Conservation (phyloP, 2,329 filamentous ascomycete species). For the Fusarium abutilonis region DNA sequence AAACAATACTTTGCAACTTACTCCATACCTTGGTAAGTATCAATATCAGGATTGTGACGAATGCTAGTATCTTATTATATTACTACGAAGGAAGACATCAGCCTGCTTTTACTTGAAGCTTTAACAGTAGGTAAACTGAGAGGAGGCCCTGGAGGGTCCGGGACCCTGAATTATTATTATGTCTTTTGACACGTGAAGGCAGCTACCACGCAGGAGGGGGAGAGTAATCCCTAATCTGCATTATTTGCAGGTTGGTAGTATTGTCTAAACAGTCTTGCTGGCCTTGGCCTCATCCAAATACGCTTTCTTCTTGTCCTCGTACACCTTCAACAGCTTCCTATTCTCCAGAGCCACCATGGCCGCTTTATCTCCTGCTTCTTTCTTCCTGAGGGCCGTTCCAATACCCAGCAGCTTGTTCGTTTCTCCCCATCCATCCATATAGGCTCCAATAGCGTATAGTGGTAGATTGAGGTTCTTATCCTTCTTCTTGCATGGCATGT, state of each 20-base stretch:
- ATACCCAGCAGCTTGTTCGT: slow-evolving; percentile 68
- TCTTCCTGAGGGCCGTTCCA: slow-evolving; percentile 73
- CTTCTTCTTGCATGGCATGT: slow-evolving; percentile 62
- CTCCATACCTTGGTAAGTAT: no score
- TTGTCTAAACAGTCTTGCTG: neutral
- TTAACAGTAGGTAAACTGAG: no score
- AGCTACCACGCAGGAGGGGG: no score
- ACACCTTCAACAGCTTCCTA: slow-evolving; percentile 68
- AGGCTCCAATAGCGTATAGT: slow-evolving; percentile 70
- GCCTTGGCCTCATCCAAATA: slow-evolving; percentile 49
- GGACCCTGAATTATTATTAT: no score
- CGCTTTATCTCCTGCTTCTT: slow-evolving; percentile 74
- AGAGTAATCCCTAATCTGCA: no score
- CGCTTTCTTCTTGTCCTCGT: slow-evolving; percentile 59
- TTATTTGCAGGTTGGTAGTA: neutral
- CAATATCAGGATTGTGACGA: no score
- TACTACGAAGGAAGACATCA: no score
- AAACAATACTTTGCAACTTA: no score
- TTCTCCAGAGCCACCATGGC: slow-evolving; percentile 72
- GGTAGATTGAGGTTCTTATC: slow-evolving; percentile 64
- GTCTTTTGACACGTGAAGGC: no score
- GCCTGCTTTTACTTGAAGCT: no score
- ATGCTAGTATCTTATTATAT: no score
- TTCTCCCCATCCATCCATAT: slow-evolving; percentile 75
- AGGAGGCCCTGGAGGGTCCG: no score